Evolutionary conservation across 1,284 basidiomycete genomes (phyloP).

Genomic region (Athelia sp.): DNA sequence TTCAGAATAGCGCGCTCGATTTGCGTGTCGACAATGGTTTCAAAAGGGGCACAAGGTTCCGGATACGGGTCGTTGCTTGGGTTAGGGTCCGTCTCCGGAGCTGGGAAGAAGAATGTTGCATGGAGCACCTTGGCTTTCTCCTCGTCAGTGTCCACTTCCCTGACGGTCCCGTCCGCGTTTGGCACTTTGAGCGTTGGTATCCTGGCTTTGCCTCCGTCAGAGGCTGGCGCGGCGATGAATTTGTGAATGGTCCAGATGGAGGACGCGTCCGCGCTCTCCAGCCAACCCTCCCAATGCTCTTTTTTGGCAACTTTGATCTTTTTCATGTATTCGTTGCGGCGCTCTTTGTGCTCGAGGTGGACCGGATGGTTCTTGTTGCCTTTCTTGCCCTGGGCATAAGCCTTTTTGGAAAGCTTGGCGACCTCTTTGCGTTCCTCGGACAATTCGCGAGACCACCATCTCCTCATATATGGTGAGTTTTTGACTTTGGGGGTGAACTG

Average conservation of each 20-base stretch:
- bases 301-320: conserved; percentile 23
- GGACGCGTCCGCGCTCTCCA: conserved; percentile 19
- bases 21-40: conserved; percentile 14
- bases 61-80: conserved; percentile 11
- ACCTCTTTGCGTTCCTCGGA: conserved; percentile 4
- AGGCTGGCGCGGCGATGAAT: conserved; percentile 18
- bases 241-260: conserved; percentile 28
- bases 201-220: conserved; percentile 24
- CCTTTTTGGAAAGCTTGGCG: conserved; percentile 7
- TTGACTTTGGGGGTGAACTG: conserved; percentile 16
- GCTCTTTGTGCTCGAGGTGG: conserved; percentile 16
- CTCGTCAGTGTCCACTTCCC: conserved; percentile 14
- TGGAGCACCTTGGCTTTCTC: conserved; percentile 22
- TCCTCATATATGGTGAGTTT: conserved; percentile 17
- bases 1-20: conserved; percentile 15
- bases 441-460: conserved; percentile 28
- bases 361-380: conserved; percentile 11
- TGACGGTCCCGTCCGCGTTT: neutral
- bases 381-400: conserved; percentile 2
- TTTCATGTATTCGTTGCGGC: conserved; percentile 21
- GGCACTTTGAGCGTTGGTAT: conserved; percentile 23
- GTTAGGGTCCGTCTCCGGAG: conserved; percentile 6
- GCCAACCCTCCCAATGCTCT: conserved; percentile 29
- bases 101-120: conserved; percentile 25
- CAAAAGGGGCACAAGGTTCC: conserved; percentile 9